Conservation (phyloP, 2,329 filamentous ascomycete genomes). For the Calonectria pseudoturangicola region DNA sequence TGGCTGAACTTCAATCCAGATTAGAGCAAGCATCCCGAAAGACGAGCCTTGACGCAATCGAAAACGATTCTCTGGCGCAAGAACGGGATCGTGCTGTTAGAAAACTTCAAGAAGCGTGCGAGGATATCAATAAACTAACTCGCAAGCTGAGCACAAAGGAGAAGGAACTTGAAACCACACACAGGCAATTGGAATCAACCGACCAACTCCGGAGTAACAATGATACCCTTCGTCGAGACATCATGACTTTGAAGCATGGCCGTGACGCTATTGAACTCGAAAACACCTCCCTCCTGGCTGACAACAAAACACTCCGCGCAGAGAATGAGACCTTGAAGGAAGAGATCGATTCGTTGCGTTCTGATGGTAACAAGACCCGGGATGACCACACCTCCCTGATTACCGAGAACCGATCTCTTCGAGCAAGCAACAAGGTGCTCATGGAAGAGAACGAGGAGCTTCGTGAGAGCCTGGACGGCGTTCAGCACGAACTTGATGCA, state of each 20-base stretch:
- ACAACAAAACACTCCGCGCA: slow-evolving; percentile 63
- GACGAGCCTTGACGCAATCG: slow-evolving; percentile 76
- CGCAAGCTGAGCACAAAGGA: slow-evolving; percentile 64
- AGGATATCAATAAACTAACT: slow-evolving; percentile 72
- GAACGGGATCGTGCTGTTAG: slow-evolving; percentile 80
- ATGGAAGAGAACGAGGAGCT: slow-evolving; percentile 67
- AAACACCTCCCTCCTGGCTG: slow-evolving; percentile 63
- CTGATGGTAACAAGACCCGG: slow-evolving; percentile 64
- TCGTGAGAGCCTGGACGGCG: slow-evolving; percentile 63
- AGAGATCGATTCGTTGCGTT: slow-evolving; percentile 64
- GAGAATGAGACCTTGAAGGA: slow-evolving; percentile 61
- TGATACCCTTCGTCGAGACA: slow-evolving; percentile 64
- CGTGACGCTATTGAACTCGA: slow-evolving; percentile 62
- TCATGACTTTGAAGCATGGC: slow-evolving; percentile 63
- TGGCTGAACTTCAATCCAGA: slow-evolving; percentile 76
- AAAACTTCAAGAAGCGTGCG: slow-evolving; percentile 77
- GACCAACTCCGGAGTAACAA: slow-evolving; percentile 63
- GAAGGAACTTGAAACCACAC: slow-evolving; percentile 65
- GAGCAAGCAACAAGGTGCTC: slow-evolving; percentile 63
- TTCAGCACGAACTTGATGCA: slow-evolving; percentile 64
- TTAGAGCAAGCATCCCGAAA: slow-evolving; percentile 79
- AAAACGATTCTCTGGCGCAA: slow-evolving; percentile 76
- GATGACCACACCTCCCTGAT: slow-evolving; percentile 66
- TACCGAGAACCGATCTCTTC: slow-evolving; percentile 67
- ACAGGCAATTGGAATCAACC: slow-evolving; percentile 64